A percentile compares a stretch with the other conserved stretches of the same genome.
These are phyloP conservation scores for Mycogone perniciosa DNA, from an alignment of 2,329 filamentous ascomycete species.

Conservation along the genomic window DNA sequence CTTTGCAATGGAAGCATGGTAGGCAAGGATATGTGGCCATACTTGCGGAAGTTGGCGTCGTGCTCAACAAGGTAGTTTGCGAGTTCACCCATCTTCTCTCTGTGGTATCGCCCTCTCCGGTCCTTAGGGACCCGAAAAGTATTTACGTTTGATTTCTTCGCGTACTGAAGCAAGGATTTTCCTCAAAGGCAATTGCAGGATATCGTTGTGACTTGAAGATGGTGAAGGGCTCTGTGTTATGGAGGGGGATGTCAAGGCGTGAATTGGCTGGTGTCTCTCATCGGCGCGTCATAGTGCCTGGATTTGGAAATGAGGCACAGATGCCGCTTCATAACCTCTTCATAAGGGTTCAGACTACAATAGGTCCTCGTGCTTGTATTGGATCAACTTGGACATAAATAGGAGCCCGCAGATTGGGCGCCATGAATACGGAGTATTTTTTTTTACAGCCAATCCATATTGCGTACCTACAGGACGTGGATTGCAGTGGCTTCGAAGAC, in stretches of 20 bases:
- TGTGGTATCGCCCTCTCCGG: neutral
- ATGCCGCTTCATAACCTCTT: neutral
- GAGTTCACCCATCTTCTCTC: slow-evolving; percentile 54
- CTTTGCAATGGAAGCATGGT: neutral
- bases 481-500: too few species aligned
- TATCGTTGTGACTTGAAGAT: too few species aligned
- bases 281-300: neutral
- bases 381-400: too few species aligned
- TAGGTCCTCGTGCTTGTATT: too few species aligned
- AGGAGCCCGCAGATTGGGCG: too few species aligned
- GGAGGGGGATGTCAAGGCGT: neutral
- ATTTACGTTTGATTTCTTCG: too few species aligned
- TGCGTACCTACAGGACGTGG: too few species aligned
- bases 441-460: too few species aligned
- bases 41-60: slow-evolving; percentile 57
- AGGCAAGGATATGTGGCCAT: slow-evolving; percentile 11
- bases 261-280: neutral
- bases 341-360: neutral
- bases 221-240: neutral
- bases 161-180: too few species aligned
- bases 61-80: slow-evolving; percentile 58
- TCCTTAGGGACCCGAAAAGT: too few species aligned
- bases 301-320: neutral
- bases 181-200: too few species aligned
- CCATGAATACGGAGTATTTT: too few species aligned